phyloP scores from a whole-genome alignment of 2,329 filamentous ascomycete species.

The Diaporthe sp. region DNA sequence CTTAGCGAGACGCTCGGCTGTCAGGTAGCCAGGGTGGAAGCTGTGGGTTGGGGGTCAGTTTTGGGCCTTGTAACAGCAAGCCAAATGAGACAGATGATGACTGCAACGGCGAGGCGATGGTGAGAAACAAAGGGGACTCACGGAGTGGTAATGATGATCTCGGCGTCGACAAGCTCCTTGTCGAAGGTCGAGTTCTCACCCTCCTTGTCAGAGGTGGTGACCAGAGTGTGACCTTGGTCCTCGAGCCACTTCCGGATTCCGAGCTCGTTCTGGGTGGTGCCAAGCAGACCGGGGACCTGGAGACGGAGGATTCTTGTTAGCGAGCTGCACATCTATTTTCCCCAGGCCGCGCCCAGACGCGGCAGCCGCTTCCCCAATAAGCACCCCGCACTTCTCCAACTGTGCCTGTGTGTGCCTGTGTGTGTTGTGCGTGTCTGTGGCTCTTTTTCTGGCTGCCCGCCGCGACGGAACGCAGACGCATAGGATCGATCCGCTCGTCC shows the following conservation, averaged over 20 bases:
- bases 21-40: conserved; percentile 99
- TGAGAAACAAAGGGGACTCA: conserved; percentile 56
- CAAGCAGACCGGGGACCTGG: conserved; percentile 84
- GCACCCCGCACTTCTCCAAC: conserved; percentile 28
- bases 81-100: not conserved
- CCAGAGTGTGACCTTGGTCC: conserved; percentile 93
- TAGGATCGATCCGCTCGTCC: conserved; percentile 20
- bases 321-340: not conserved
- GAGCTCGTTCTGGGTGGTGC: conserved; percentile 98
- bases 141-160: conserved; percentile 99
- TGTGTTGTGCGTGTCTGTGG: not conserved
- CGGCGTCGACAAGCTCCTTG: conserved; percentile 94
- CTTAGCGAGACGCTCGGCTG: conserved; percentile 93
- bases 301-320: conserved; percentile 30
- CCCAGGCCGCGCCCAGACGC: conserved; percentile 20
- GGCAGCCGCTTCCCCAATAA: conserved; percentile 15
- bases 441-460: conserved; percentile 5
- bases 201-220: conserved; percentile 98
- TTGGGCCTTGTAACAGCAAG: not conserved
- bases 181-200: conserved; percentile 93
- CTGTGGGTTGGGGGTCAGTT: conserved; percentile 57
- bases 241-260: conserved; percentile 98
- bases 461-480: not conserved
- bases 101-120: not conserved
- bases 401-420: not conserved